These are phyloP conservation scores for Helianthus tuberosus DNA, from an alignment of 129 eudicot genomes.

Conservation along the genomic window DNA sequence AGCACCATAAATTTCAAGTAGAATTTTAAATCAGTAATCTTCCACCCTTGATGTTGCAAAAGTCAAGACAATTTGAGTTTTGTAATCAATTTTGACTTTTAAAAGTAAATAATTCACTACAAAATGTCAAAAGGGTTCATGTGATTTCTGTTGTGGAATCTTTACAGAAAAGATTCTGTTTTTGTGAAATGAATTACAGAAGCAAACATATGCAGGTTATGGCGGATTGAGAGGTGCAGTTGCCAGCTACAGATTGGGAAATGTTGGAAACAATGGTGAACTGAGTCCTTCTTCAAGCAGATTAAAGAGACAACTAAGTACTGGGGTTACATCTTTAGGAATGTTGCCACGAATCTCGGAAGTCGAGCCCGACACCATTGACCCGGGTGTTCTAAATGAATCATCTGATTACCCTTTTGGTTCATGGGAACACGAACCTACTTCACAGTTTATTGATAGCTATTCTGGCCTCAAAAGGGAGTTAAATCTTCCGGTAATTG, in stretches of 20 bases:
- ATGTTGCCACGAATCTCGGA: constrained; percentile 70
- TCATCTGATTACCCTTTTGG: constrained; percentile 58
- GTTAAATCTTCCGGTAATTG: constrained; percentile 50
- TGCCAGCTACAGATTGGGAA: constrained; percentile 50
- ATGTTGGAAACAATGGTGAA: constrained; percentile 46
- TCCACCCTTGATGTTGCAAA: constrained; percentile 9
- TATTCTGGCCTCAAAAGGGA: constrained; percentile 65
- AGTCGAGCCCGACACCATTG: constrained; percentile 44
- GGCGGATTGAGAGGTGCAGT: constrained; percentile 47
- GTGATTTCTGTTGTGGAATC: not conserved
- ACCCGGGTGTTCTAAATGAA: constrained; percentile 32
- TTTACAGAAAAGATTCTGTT: not conserved
- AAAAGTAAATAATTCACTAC: constrained; percentile 8
- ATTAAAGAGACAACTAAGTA: constrained; percentile 47
- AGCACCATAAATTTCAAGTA: too few relatives aligned
- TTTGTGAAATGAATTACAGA: constrained; percentile 19
- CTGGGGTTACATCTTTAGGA: constrained; percentile 45
- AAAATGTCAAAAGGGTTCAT: not conserved
- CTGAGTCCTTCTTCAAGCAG: constrained; percentile 42
- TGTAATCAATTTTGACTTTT: constrained; percentile 16
- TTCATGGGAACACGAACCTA: constrained; percentile 65
- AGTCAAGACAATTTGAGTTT: not conserved
- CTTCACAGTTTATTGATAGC: constrained; percentile 44
- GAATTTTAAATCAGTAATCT: too few relatives aligned
- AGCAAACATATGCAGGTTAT: constrained; percentile 55